Evolutionary conservation across 2,329 filamentous ascomycete genomes (phyloP).

Genomic region (Passalora sequoiae): DNA sequence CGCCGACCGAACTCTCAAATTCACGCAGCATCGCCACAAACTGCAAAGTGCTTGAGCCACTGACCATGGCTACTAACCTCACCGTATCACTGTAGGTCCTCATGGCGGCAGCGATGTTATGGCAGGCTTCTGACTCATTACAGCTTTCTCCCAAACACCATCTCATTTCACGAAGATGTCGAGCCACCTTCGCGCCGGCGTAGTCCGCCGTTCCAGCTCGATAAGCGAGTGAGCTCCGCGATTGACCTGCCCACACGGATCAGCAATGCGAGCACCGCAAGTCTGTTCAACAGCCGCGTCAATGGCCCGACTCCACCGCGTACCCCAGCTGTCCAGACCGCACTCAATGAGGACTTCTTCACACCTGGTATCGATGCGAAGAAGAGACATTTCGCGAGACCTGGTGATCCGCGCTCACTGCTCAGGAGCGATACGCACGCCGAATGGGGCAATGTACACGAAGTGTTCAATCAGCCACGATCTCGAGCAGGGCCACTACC

Average conservation of each 20-base stretch:
- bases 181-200: constrained; percentile 23
- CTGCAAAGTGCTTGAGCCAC: constrained; percentile 1
- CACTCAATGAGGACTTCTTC: constrained; percentile 40
- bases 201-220: constrained; percentile 19
- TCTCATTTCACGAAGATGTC: constrained; percentile 68
- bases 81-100: constrained; percentile 32
- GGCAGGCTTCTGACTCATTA: constrained; percentile 2
- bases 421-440: constrained; percentile 70
- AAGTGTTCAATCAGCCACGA: constrained; percentile 67
- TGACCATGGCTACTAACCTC: constrained; percentile 28
- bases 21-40: neutral
- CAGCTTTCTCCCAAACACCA: constrained; percentile 87
- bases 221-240: constrained; percentile 44
- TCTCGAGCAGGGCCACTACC: constrained; percentile 70
- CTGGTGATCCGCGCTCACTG: constrained; percentile 47
- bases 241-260: constrained; percentile 27
- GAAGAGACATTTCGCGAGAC: constrained; percentile 50
- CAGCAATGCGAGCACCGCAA: constrained; percentile 30
- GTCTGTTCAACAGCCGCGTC: constrained; percentile 34
- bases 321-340: constrained; percentile 34
- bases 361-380: constrained; percentile 40
- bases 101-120: neutral
- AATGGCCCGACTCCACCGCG: constrained; percentile 34
- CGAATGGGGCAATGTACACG: constrained; percentile 61
- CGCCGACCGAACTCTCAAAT: constrained; percentile 1